Percentiles rank a stretch among this genome's conserved stretches.
Evolutionary conservation across 768 basidiomycete species (phyloP).

Genomic region (Mycena indigotica): DNA sequence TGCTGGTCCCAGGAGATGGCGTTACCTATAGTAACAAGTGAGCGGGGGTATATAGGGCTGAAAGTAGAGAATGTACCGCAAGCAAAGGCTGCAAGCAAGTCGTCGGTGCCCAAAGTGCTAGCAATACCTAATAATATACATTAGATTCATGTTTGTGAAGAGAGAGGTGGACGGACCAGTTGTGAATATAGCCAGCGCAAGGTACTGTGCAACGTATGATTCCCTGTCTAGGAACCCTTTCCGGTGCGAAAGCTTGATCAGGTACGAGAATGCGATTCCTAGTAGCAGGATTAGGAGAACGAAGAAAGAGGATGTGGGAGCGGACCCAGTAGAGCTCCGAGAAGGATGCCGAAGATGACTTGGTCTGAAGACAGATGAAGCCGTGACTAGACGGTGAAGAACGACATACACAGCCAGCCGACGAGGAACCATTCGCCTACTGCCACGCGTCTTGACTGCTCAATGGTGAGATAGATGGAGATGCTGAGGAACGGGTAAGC

Average conservation of each 20-base stretch:
- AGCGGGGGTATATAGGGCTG: not conserved
- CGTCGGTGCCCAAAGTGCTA: slow-evolving; percentile 81
- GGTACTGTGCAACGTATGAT: slow-evolving; percentile 85
- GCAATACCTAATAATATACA: slow-evolving; percentile 44
- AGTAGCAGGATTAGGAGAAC: slow-evolving; percentile 15
- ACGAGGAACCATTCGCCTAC: slow-evolving; percentile 85
- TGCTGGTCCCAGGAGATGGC: slow-evolving; percentile 93
- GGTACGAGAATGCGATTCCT: slow-evolving; percentile 68
- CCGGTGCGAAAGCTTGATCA: slow-evolving; percentile 71
- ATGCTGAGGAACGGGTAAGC: slow-evolving; percentile 91
- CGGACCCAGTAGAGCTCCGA: slow-evolving; percentile 61
- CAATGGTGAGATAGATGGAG: slow-evolving; percentile 82
- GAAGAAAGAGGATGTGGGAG: not conserved
- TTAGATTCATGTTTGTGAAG: too few species aligned
- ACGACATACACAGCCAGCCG: slow-evolving; percentile 73
- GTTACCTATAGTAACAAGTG: slow-evolving; percentile 52
- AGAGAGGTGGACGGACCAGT: slow-evolving; percentile 45
- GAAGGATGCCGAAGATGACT: slow-evolving; percentile 70
- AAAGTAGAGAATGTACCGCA: slow-evolving; percentile 51
- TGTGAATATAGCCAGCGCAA: slow-evolving; percentile 71
- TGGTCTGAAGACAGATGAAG: slow-evolving; percentile 53
- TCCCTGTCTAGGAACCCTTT: slow-evolving; percentile 74
- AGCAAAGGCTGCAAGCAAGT: slow-evolving; percentile 87
- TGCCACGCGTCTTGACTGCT: slow-evolving; percentile 61
- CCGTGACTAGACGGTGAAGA: not conserved